Evolutionary conservation across 2,329 filamentous ascomycete genomes (phyloP).

Genomic region (Cadophora luteo-olivacea): DNA sequence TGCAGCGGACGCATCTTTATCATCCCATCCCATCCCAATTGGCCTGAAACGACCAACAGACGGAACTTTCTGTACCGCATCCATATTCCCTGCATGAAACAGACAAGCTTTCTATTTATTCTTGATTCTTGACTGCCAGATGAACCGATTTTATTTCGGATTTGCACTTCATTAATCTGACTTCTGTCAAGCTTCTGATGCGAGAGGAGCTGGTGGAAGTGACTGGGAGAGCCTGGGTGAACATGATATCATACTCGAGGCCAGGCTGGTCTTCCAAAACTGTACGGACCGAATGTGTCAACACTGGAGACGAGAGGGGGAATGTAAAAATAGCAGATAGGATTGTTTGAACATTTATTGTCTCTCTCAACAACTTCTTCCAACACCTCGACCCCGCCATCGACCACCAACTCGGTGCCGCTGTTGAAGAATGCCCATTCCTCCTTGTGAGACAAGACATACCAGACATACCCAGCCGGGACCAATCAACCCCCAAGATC

Average conservation of each 20-base stretch:
- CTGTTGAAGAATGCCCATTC: background rate
- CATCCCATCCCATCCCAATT: background rate
- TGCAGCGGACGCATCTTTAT: background rate
- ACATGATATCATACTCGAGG: no score
- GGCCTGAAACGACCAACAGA: constrained; percentile 1
- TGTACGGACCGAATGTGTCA: background rate
- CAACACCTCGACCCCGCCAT: background rate
- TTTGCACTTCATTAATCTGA: background rate
- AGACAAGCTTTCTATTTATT: constrained; percentile 15
- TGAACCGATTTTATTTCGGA: background rate
- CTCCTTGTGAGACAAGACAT: no score
- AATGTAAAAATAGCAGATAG: no score
- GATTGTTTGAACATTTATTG: background rate
- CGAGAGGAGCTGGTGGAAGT: background rate
- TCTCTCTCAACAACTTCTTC: background rate
- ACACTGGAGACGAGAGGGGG: background rate
- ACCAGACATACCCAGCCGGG: no score
- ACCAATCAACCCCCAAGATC: background rate
- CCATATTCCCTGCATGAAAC: constrained; percentile 11
- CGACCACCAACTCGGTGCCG: background rate
- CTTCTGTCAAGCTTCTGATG: background rate
- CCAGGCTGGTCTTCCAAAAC: background rate
- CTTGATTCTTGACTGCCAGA: background rate
- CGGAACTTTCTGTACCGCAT: no score
- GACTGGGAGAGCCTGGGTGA: no score